Percentiles rank a stretch among this genome's conserved stretches.
Evolutionary conservation across 148 eudicot genomes (phyloP).

Genomic region (Vaccinium corymbosum): DNA sequence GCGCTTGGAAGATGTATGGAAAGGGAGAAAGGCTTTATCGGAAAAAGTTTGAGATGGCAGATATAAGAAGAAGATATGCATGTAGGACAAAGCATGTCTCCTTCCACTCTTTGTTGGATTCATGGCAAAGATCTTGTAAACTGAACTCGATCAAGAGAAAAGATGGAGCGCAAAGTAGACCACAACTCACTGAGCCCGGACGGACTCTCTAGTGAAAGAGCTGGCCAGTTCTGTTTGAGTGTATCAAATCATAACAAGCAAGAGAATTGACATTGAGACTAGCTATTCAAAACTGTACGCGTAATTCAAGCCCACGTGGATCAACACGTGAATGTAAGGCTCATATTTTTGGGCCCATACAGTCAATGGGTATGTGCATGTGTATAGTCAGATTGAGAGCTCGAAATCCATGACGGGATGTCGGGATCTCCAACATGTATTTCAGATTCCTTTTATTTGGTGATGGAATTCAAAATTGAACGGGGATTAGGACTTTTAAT

Average conservation of each 20-base stretch:
- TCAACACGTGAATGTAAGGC: neutral
- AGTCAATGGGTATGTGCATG: neutral
- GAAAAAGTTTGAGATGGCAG: too few relatives aligned
- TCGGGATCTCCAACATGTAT: neutral
- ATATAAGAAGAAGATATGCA: too few relatives aligned
- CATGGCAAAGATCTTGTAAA: too few relatives aligned
- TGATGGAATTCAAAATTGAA: neutral
- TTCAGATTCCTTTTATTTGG: neutral
- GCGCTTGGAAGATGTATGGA: neutral
- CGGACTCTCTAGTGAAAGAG: too few relatives aligned
- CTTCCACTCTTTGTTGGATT: too few relatives aligned
- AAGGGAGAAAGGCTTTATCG: neutral
- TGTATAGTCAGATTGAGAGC: slow-evolving; percentile 1
- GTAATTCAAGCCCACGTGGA: neutral
- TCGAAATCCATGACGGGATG: neutral
- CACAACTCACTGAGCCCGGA: too few relatives aligned
- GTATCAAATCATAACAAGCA: neutral
- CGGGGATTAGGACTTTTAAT: neutral
- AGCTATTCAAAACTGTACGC: neutral
- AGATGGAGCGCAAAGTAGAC: too few relatives aligned
- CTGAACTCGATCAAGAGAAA: too few relatives aligned
- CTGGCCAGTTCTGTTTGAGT: neutral
- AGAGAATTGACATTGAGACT: neutral
- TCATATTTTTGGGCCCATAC: neutral
- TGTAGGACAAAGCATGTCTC: too few relatives aligned